Conservation (phyloP, 495 filamentous ascomycete species). For the Aspergillus funiculosus region DNA sequence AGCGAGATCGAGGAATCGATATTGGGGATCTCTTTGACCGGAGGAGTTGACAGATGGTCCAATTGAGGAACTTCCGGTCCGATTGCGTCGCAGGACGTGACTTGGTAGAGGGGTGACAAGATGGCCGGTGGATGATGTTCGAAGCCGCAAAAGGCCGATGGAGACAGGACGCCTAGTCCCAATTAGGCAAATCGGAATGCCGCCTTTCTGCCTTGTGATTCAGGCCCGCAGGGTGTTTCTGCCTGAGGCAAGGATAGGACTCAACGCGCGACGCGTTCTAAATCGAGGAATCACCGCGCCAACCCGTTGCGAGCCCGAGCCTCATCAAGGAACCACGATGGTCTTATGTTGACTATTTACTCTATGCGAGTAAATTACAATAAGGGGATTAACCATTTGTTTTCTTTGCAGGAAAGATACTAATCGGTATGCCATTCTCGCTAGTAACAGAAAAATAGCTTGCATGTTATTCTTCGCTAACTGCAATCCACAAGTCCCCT, state of each 20-base stretch:
- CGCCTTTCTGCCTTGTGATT: constrained; percentile 25
- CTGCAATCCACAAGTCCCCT: constrained; percentile 1
- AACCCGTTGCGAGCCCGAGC: background rate
- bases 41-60: constrained; percentile 13
- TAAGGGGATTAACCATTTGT: background rate
- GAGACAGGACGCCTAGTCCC: constrained; percentile 34
- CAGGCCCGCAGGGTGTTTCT: constrained; percentile 16
- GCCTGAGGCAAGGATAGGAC: constrained; percentile 26
- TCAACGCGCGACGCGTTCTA: constrained; percentile 38
- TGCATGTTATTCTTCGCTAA: constrained; percentile 12
- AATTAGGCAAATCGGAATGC: constrained; percentile 24
- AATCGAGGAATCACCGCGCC: constrained; percentile 4
- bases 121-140: constrained; percentile 38
- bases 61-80: constrained; percentile 24
- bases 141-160: constrained; percentile 46
- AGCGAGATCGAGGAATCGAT: constrained; percentile 4
- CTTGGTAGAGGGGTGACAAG: constrained; percentile 34
- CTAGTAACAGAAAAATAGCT: background rate
- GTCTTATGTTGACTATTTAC: background rate
- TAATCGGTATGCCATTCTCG: constrained; percentile 5
- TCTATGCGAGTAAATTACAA: background rate
- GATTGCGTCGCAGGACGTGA: constrained; percentile 19
- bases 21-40: constrained; percentile 11
- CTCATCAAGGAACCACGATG: background rate
- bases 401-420: background rate